These are phyloP conservation scores for Neonectria ditissima DNA, from an alignment of 2,329 filamentous ascomycete genomes.

Conservation along the genomic window DNA sequence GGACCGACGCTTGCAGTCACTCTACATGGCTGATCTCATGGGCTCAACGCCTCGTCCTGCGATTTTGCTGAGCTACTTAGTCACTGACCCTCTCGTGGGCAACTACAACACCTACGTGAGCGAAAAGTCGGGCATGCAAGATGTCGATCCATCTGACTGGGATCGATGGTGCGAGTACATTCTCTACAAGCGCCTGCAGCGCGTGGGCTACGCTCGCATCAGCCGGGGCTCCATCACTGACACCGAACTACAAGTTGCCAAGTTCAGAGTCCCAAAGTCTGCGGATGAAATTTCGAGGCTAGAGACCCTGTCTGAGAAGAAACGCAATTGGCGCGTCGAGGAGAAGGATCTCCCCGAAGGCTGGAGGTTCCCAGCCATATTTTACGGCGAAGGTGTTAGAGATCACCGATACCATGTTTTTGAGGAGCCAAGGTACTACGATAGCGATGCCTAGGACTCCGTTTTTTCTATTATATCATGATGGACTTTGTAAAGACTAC, in stretches of 20 bases:
- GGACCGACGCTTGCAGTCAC: constrained; percentile 85
- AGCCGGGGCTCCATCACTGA: constrained; percentile 94
- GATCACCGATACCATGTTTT: constrained; percentile 97
- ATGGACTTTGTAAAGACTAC: constrained; percentile 22
- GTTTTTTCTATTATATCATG: constrained; percentile 12
- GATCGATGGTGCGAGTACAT: constrained; percentile 99
- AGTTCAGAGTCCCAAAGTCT: constrained; percentile 83
- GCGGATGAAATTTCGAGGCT: constrained; percentile 65
- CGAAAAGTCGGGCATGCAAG: constrained; percentile 88
- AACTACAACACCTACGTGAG: constrained; percentile 98
- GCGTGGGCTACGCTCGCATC: constrained; percentile 90
- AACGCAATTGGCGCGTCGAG: constrained; percentile 68
- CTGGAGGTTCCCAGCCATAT: constrained; percentile 85
- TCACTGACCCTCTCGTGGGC: constrained; percentile 88
- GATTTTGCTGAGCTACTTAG: constrained; percentile 90
- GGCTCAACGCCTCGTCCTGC: constrained; percentile 81
- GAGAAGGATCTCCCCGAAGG: constrained; percentile 83
- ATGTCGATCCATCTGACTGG: constrained; percentile 93
- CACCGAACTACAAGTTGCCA: constrained; percentile 95
- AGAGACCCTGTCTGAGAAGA: constrained; percentile 59
- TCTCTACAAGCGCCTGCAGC: constrained; percentile 87
- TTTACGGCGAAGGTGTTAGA: constrained; percentile 86
- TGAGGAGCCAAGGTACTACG: constrained; percentile 84
- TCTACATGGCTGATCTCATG: constrained; percentile 92
- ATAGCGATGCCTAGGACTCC: constrained; percentile 42